phyloP scores from a whole-genome alignment of 164 flowering plant species.

The Buxus sempervirens region DNA sequence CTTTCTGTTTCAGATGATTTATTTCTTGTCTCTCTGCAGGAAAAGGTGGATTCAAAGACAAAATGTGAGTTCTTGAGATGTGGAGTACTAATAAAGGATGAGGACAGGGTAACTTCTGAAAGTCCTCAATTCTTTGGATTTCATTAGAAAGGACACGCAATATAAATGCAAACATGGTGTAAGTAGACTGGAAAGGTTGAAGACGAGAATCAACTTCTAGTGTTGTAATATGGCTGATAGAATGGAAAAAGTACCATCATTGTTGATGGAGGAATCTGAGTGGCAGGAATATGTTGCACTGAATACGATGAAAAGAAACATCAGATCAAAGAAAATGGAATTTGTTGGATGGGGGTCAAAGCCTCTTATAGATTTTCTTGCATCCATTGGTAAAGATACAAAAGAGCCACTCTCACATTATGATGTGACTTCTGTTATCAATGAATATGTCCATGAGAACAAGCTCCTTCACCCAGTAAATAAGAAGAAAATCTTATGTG shows the following conservation, averaged over 20 bases:
- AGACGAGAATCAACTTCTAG: slow-evolving; percentile 33
- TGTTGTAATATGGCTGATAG: slow-evolving; percentile 23
- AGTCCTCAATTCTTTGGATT: slow-evolving; percentile 38
- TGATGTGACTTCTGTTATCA: slow-evolving; percentile 48
- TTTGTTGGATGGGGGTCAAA: slow-evolving; percentile 78
- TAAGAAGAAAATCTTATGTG: slow-evolving; percentile 56
- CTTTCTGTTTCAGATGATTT: too few species aligned
- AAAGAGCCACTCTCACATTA: slow-evolving; percentile 33
- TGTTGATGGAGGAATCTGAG: slow-evolving; percentile 18
- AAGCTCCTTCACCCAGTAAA: slow-evolving; percentile 43
- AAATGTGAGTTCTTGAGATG: slow-evolving; percentile 62
- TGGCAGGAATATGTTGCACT: neutral
- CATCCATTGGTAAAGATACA: slow-evolving; percentile 50
- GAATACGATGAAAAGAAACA: slow-evolving; percentile 19
- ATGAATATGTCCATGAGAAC: slow-evolving; percentile 41
- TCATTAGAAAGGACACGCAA: slow-evolving; percentile 25
- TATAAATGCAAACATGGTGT: slow-evolving; percentile 12
- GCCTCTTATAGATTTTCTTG: slow-evolving; percentile 50
- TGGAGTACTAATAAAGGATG: slow-evolving; percentile 52
- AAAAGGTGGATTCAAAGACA: slow-evolving; percentile 54
- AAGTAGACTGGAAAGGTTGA: slow-evolving; percentile 20
- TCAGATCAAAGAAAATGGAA: slow-evolving; percentile 34
- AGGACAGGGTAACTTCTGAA: slow-evolving; percentile 39
- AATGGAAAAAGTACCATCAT: neutral
- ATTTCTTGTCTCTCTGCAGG: slow-evolving; percentile 35